These are phyloP conservation scores for Neoascochyta sp. DNA, from an alignment of 2,329 filamentous ascomycete genomes.

Conservation along the genomic window DNA sequence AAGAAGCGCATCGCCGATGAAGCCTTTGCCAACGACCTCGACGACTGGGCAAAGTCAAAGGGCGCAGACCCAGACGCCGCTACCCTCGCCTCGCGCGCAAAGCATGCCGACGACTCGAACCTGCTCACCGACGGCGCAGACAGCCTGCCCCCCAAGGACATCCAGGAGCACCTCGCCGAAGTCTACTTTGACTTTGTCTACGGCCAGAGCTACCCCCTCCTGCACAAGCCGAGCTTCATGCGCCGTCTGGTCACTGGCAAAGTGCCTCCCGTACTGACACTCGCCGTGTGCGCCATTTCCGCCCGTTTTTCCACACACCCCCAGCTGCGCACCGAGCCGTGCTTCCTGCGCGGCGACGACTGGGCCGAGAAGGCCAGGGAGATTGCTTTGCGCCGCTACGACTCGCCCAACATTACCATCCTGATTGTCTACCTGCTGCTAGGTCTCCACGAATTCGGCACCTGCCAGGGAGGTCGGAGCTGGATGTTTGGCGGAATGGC, in stretches of 20 bases:
- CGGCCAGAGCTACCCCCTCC: slow-evolving; percentile 87
- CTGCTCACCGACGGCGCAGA: slow-evolving; percentile 79
- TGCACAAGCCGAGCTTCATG: slow-evolving; percentile 98
- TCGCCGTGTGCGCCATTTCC: slow-evolving; percentile 95
- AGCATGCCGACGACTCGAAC: slow-evolving; percentile 68
- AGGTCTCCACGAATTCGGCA: slow-evolving; percentile 92
- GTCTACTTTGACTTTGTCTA: slow-evolving; percentile 96
- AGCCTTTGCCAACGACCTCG: slow-evolving; percentile 77
- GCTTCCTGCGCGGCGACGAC: slow-evolving; percentile 82
- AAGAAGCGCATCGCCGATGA: slow-evolving; percentile 86
- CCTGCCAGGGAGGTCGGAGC: slow-evolving; percentile 90
- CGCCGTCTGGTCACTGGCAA: slow-evolving; percentile 73
- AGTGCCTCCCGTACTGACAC: slow-evolving; percentile 81
- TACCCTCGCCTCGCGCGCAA: slow-evolving; percentile 42
- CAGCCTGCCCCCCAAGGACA: slow-evolving; percentile 75
- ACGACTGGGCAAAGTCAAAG: slow-evolving; percentile 69
- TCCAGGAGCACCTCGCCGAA: slow-evolving; percentile 90
- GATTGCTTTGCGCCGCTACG: slow-evolving; percentile 82
- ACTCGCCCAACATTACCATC: slow-evolving; percentile 94
- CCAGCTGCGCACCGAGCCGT: slow-evolving; percentile 68
- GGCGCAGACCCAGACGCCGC: slow-evolving; percentile 52
- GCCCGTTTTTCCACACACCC: slow-evolving; percentile 91
- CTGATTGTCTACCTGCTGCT: slow-evolving; percentile 85
- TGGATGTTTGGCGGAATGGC: slow-evolving; percentile 96
- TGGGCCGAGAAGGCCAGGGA: slow-evolving; percentile 87